Percentiles rank a stretch among this genome's conserved stretches.
Evolutionary conservation across 176 grass and related monocot genomes (phyloP).

Genomic region (Triticum turgidum): DNA sequence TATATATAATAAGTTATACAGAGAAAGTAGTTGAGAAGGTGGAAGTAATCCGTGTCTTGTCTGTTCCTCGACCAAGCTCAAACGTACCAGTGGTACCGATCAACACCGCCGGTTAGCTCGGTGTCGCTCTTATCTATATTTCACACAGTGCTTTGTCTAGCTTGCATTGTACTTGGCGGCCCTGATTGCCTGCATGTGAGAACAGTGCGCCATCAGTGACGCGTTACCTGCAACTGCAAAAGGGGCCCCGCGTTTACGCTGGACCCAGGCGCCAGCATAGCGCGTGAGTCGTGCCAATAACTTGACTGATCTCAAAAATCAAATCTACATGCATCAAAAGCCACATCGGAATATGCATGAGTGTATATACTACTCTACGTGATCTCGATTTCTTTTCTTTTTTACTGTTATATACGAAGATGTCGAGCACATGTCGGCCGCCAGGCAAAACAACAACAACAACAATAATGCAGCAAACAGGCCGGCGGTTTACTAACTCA

Average conservation of each 20-base stretch:
- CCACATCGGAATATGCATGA: too few relatives aligned
- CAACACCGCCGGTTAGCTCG: not conserved
- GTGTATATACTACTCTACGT: too few relatives aligned
- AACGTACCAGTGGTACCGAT: not conserved
- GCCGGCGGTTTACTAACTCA: not conserved
- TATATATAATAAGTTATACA: too few relatives aligned
- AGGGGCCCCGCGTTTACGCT: too few relatives aligned
- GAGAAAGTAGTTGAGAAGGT: too few relatives aligned
- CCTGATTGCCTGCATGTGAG: constrained; percentile 6
- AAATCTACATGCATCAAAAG: too few relatives aligned
- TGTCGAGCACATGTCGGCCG: not conserved
- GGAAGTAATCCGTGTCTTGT: not conserved
- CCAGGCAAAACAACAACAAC: not conserved
- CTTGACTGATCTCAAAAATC: not conserved
- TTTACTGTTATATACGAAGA: too few relatives aligned
- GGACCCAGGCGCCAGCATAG: not conserved
- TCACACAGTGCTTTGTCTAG: not conserved
- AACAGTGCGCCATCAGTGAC: constrained; percentile 8
- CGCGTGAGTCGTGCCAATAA: not conserved
- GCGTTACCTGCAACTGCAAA: not conserved
- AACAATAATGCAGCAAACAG: not conserved
- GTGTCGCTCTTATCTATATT: not conserved
- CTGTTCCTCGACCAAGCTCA: not conserved
- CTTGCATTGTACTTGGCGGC: constrained; percentile 25
- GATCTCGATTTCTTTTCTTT: too few relatives aligned